Base-by-base conservation (phyloP, 306 rosid genomes). In the Inga laurina region DNA sequence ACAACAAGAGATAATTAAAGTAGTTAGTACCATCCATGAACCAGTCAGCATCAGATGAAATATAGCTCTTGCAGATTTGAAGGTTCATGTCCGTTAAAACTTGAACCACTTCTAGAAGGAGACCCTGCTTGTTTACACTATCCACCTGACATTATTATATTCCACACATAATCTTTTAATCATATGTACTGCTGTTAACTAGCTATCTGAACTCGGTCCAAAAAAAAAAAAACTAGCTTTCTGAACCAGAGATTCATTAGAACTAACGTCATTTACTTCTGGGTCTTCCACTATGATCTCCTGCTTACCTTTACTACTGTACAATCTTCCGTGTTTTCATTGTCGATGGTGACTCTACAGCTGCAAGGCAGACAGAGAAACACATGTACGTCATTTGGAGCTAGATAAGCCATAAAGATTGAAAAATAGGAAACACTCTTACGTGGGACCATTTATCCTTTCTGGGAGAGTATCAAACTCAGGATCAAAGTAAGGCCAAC, bases 401-500 rank as follows among this genome's bases (percentile, higher is more conserved):
- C 15, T 51, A 14, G 12, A 3, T 48, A 11, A 64, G 70, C 30
- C 11, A 9, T 79, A 54, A 39, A 35, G 85, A 64, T 68, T 18
- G 34, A 7, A 30, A 13, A 30, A 44, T 22, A 35, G 74, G 65
- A 9, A 65, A 49, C 41, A 75, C 95, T 82, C 95, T 82, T 84
- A 91, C 97, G 84, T 72, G 35, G 97, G 97, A 22, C 97, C 95
- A 86, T 90, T 22, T 51, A 93, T 84, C 77, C 97, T 89, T 78
- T 93, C 94, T 12, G 79, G 85, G 57, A 86, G 93, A 41, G 67
- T 84, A 68, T 93, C 94, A 71, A 89, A 92, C 27, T 92, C 93
- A 59, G 97, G 97, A 89, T 92, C 97, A 57, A 91, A 92, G 84
- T 92, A 92, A 49, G 97, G 97, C 90, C 83, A 89, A 79, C 90